A percentile compares a stretch with the other conserved stretches of the same genome.
These are phyloP conservation scores for Hydnomerulius pinastri DNA, from an alignment of 768 basidiomycete genomes.

Conservation along the genomic window DNA sequence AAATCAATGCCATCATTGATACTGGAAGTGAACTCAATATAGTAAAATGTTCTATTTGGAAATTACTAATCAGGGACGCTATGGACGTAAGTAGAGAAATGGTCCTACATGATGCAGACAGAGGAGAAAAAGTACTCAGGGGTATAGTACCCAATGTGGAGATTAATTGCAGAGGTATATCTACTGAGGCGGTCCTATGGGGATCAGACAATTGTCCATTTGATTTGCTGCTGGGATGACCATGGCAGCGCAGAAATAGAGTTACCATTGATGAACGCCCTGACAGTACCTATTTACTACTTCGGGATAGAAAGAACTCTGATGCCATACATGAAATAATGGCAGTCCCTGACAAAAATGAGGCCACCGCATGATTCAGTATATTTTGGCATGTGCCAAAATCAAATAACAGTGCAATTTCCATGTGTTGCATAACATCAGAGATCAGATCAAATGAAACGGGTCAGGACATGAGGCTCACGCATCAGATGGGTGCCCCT, in stretches of 20 bases:
- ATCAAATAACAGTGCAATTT: no score
- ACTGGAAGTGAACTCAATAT: slow-evolving; percentile 32
- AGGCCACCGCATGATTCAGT: no score
- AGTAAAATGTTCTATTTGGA: slow-evolving; percentile 9
- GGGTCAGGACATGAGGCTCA: no score
- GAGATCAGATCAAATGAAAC: no score
- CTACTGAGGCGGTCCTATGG: slow-evolving; percentile 21
- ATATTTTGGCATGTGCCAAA: no score
- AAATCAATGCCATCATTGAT: slow-evolving; percentile 25
- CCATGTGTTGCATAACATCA: no score
- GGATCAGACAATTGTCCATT: slow-evolving; percentile 21
- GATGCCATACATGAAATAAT: no score
- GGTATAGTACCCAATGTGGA: slow-evolving; percentile 23
- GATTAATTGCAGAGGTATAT: slow-evolving; percentile 22
- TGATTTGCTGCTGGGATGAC: slow-evolving; percentile 21
- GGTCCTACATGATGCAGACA: slow-evolving; percentile 31
- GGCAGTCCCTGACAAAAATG: no score
- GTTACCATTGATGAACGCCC: slow-evolving; percentile 26
- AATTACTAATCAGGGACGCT: not conserved
- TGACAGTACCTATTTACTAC: slow-evolving; percentile 29
- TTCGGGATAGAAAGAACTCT: no score
- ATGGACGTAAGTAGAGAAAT: slow-evolving; percentile 17
- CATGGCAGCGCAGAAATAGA: slow-evolving; percentile 27
- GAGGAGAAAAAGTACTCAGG: slow-evolving; percentile 18
- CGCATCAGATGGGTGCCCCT: no score